Conservation (phyloP, 805 yeast genomes). For the Saturnispora zaruensis region DNA sequence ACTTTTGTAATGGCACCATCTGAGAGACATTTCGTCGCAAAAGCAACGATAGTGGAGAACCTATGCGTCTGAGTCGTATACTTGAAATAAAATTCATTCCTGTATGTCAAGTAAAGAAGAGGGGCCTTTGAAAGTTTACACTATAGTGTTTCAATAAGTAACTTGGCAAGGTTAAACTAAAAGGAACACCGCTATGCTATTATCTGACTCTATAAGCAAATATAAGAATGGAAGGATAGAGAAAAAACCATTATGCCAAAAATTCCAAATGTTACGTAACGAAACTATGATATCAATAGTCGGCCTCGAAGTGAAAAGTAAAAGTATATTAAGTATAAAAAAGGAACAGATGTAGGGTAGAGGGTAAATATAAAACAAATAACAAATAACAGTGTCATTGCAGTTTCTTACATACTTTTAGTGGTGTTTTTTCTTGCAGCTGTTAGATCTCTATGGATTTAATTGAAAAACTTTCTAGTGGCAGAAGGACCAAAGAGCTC, state of each 20-base stretch:
- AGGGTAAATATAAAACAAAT: background rate
- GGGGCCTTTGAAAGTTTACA: background rate
- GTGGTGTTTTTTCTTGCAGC: background rate
- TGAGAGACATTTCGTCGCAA: constrained; percentile 6
- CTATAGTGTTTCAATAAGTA: no score
- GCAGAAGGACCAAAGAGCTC: constrained; percentile 81
- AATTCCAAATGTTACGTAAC: background rate
- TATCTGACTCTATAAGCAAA: background rate
- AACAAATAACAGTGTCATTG: constrained; percentile 2
- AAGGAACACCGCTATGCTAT: background rate
- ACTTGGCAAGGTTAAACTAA: background rate
- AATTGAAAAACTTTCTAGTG: constrained; percentile 87
- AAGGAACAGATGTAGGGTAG: background rate
- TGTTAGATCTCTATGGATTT: constrained; percentile 15
- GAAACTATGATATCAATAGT: background rate
- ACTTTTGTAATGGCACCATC: constrained; percentile 30
- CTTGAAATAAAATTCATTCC: background rate
- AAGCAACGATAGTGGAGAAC: background rate
- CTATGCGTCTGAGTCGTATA: background rate
- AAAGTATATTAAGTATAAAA: background rate
- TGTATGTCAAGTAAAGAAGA: background rate
- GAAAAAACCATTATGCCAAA: background rate
- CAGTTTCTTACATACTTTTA: background rate
- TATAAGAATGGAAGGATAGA: background rate
- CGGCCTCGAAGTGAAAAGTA: background rate